Conservation (phyloP, 768 basidiomycete genomes). For the Xerocomus potaroensis region DNA sequence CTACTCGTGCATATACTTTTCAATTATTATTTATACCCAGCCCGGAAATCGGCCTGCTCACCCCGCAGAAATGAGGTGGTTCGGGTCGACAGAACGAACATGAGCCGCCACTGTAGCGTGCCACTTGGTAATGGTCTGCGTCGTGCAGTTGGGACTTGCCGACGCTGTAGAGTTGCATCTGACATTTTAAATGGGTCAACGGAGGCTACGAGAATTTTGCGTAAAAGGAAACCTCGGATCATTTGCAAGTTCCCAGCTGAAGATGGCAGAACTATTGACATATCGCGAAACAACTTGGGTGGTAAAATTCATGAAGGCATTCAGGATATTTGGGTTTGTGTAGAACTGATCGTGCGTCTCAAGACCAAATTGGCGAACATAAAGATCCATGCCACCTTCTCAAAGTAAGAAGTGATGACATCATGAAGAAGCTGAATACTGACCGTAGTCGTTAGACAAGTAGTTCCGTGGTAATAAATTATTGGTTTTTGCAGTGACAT, state of each 20-base stretch:
- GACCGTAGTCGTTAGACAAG: constrained; percentile 62
- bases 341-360: constrained; percentile 57
- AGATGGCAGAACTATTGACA: constrained; percentile 46
- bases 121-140: constrained; percentile 55
- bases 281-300: constrained; percentile 53
- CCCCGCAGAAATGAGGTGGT: constrained; percentile 65
- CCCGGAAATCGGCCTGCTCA: constrained; percentile 26
- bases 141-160: constrained; percentile 40
- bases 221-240: constrained; percentile 48
- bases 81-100: constrained; percentile 48
- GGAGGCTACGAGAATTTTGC: background rate
- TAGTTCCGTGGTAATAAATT: constrained; percentile 46
- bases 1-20: constrained; percentile 26
- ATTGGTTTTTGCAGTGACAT: constrained; percentile 32
- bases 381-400: constrained; percentile 62
- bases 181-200: constrained; percentile 2
- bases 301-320: constrained; percentile 56
- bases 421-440: constrained; percentile 1
- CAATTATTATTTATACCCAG: background rate
- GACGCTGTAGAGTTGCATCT: constrained; percentile 58
- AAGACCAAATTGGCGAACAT: constrained; percentile 46
- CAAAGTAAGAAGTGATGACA: constrained; percentile 4
- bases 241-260: constrained; percentile 62
- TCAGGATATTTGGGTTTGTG: constrained; percentile 43
- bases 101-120: constrained; percentile 43